These are phyloP conservation scores for Amanita pseudoporphyria DNA, from an alignment of 768 basidiomycete genomes.

Conservation along the genomic window DNA sequence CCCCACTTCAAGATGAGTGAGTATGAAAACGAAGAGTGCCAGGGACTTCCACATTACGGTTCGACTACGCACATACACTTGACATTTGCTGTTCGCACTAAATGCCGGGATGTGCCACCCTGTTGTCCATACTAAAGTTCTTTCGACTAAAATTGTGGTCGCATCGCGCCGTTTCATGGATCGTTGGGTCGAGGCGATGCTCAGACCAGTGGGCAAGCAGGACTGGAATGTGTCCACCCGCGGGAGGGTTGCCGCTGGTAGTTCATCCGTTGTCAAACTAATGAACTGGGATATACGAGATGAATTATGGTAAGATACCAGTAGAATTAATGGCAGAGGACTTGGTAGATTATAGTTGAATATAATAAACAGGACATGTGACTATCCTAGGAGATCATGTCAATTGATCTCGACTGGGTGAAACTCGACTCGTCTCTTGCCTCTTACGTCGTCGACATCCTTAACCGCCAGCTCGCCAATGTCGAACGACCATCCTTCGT, in stretches of 20 bases:
- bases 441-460: constrained; percentile 53
- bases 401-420: constrained; percentile 91
- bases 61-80: too few species aligned
- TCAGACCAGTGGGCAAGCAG: too few species aligned
- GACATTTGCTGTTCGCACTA: too few species aligned
- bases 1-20: constrained; percentile 3
- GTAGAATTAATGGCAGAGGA: background rate
- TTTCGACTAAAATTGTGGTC: too few species aligned
- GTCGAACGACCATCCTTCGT: constrained; percentile 86
- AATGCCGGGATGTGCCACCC: too few species aligned
- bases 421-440: constrained; percentile 71
- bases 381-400: constrained; percentile 48
- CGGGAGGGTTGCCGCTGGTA: background rate
- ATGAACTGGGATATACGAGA: too few species aligned
- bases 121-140: too few species aligned
- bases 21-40: background rate
- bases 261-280: too few species aligned
- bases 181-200: too few species aligned
- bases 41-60: too few species aligned
- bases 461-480: constrained; percentile 69
- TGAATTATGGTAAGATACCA: background rate
- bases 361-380: background rate
- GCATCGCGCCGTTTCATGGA: too few species aligned
- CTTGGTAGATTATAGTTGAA: background rate
- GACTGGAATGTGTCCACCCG: background rate